A percentile compares a stretch with the other conserved stretches of the same genome.
Evolutionary conservation across 371 early-diverging fungal genomes (phyloP).

Genomic region (Syncephalastrum sp.): DNA sequence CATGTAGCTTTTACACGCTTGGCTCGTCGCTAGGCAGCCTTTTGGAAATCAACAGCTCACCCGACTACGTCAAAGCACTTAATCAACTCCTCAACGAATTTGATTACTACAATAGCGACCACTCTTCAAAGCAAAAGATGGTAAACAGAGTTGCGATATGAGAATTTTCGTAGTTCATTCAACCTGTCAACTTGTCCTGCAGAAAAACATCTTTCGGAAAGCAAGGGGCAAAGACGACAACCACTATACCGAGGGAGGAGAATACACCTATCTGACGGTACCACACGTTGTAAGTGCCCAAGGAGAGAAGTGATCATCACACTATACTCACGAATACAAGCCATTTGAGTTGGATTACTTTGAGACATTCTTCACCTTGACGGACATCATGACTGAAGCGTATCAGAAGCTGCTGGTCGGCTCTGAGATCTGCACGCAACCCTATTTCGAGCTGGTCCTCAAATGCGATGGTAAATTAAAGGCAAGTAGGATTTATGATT

Average conservation of each 20-base stretch:
- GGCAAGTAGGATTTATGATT: conserved; percentile 15
- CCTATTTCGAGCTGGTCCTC: conserved; percentile 55
- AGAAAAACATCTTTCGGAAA: conserved; percentile 62
- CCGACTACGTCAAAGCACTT: conserved; percentile 65
- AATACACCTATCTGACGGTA: conserved; percentile 44
- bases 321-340: conserved; percentile 20
- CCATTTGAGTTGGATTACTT: conserved; percentile 60
- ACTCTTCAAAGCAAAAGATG: conserved; percentile 51
- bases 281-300: conserved; percentile 47
- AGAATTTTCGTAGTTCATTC: neutral
- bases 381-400: conserved; percentile 47
- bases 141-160: conserved; percentile 15
- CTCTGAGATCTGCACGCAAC: conserved; percentile 39
- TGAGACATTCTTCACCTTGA: conserved; percentile 52
- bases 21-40: conserved; percentile 64
- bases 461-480: conserved; percentile 58
- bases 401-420: conserved; percentile 48
- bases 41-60: conserved; percentile 60
- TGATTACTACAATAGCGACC: conserved; percentile 51
- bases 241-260: conserved; percentile 31
- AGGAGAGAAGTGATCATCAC: neutral
- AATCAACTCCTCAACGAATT: conserved; percentile 60
- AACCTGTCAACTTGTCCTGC: neutral
- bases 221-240: conserved; percentile 45
- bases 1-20: conserved; percentile 59